Base-by-base conservation (phyloP, 345 rosid species). In the Populus simonii region DNA sequence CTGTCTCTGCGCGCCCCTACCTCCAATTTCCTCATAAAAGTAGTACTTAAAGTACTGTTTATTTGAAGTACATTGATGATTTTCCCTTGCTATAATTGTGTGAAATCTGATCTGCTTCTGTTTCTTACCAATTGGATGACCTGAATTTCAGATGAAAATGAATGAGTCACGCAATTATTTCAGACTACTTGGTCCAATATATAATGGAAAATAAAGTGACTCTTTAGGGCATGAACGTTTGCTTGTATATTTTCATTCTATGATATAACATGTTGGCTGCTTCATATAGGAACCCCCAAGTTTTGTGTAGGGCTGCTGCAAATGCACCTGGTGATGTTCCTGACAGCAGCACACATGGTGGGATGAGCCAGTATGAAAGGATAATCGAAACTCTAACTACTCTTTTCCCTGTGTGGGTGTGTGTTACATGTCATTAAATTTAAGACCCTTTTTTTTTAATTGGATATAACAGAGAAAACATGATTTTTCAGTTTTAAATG, bases 361-460 rank as follows among this genome's bases (percentile, higher is more conserved):
- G 81, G 76, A 83, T 90, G 89, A 92, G 86, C 84, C 89, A 80
- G 68, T 93, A 95, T 45, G 94, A 95, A 92, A 87, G 74, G 82
- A 90, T 84, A 70, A 90, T 95, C 74, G 98, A 95, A 79, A 93
- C 89, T 74, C 85, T 95, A 83, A 92, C 97, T 0, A 93, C 98
- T 39, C 96, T 95, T 74, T 95, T 95, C 72, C 97, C 99, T 66
- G 83, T 93, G 69, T 95, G 96, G 97, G 99, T 95, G 88, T 53
- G 88, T 78, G 25, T 67, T 78, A 49, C 61, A 49, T 51, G 74
- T 68, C 61, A 43, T 68, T 68, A 35, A 68, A 51, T 2, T 63
- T 72, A 33, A 55, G 16, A 39, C 22, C 29, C 0, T 29, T 70
- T 1, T 13, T 33, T 1, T 43, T 53, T 61, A 13, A 22, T 23